Conservation (phyloP, 768 basidiomycete species). For the Wakefieldia striispora region DNA sequence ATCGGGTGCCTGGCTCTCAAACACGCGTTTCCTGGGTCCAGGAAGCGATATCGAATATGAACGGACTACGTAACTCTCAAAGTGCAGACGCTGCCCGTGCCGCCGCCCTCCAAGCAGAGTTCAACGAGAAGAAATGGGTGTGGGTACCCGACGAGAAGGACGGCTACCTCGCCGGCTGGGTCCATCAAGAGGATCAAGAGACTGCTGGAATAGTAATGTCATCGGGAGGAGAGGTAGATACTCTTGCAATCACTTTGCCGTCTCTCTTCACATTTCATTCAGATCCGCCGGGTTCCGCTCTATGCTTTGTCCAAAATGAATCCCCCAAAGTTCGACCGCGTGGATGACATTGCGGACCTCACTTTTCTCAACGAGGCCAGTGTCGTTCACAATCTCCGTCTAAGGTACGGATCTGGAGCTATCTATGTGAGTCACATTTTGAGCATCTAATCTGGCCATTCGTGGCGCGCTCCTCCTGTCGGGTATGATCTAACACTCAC, state of each 20-base stretch:
- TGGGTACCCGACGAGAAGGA: conserved; percentile 94
- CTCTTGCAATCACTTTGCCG: not conserved
- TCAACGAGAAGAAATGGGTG: conserved; percentile 98
- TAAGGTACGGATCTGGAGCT: conserved; percentile 86
- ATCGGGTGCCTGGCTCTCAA: not conserved
- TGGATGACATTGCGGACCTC: conserved; percentile 96
- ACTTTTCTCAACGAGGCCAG: conserved; percentile 98
- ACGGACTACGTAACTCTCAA: conserved; percentile 46
- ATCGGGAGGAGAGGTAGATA: conserved; percentile 72
- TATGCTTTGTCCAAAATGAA: conserved; percentile 94
- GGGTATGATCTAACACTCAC: conserved; percentile 11
- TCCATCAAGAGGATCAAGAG: conserved; percentile 83
- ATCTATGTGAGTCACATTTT: conserved; percentile 71
- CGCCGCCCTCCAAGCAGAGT: conserved; percentile 91
- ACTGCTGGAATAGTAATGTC: conserved; percentile 83
- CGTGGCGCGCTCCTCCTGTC: conserved; percentile 2
- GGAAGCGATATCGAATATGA: conserved; percentile 37
- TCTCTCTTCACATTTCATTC: conserved; percentile 6
- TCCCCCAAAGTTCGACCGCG: conserved; percentile 96
- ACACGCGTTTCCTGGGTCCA: conserved; percentile 11
- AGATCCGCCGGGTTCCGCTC: conserved; percentile 71
- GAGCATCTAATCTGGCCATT: conserved; percentile 3
- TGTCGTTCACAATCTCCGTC: conserved; percentile 95
- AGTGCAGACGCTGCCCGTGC: conserved; percentile 74
- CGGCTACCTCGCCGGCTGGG: conserved; percentile 94